Evolutionary conservation across 2,329 filamentous ascomycete genomes (phyloP).

Genomic region (Emergomyces africanus): DNA sequence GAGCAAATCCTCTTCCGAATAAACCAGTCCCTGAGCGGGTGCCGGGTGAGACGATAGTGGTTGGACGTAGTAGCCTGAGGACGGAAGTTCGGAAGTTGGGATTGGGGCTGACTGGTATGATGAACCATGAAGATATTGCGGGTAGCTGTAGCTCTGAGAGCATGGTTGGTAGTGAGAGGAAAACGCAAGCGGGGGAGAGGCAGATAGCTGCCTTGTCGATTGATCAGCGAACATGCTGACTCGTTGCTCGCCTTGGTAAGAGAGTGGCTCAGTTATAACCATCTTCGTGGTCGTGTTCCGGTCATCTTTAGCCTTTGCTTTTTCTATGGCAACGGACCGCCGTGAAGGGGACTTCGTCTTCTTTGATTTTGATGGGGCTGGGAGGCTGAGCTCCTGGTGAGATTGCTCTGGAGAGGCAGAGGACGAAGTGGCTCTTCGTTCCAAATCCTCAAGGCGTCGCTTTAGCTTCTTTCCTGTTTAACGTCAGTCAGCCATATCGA

Average conservation of each 20-base stretch:
- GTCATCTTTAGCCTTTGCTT: slow-evolving; percentile 16
- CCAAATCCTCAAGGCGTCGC: slow-evolving; percentile 52
- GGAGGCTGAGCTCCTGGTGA: slow-evolving; percentile 36
- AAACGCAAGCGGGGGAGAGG: slow-evolving; percentile 45
- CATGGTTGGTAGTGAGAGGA: slow-evolving; percentile 35
- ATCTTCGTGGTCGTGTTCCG: slow-evolving; percentile 8
- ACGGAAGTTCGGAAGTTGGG: slow-evolving; percentile 22
- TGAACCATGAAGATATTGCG: slow-evolving; percentile 22
- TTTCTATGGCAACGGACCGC: slow-evolving; percentile 11
- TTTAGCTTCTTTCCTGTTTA: slow-evolving; percentile 51
- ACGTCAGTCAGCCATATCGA: slow-evolving; percentile 1
- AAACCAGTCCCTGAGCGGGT: slow-evolving; percentile 35
- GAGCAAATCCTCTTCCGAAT: slow-evolving; percentile 43
- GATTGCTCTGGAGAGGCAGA: slow-evolving; percentile 49
- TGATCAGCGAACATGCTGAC: slow-evolving; percentile 43
- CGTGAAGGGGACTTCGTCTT: slow-evolving; percentile 4
- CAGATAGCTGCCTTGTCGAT: slow-evolving; percentile 46
- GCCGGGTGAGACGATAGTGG: slow-evolving; percentile 21
- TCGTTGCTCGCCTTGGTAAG: slow-evolving; percentile 38
- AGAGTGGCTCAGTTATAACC: slow-evolving; percentile 22
- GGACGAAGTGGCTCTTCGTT: slow-evolving; percentile 47
- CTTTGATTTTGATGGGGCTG: not conserved
- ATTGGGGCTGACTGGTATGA: slow-evolving; percentile 22
- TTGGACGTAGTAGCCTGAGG: slow-evolving; percentile 28
- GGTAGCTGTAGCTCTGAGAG: slow-evolving; percentile 30